These are phyloP conservation scores for Amphichorda felina DNA, from an alignment of 2,329 filamentous ascomycete genomes.

Conservation along the genomic window DNA sequence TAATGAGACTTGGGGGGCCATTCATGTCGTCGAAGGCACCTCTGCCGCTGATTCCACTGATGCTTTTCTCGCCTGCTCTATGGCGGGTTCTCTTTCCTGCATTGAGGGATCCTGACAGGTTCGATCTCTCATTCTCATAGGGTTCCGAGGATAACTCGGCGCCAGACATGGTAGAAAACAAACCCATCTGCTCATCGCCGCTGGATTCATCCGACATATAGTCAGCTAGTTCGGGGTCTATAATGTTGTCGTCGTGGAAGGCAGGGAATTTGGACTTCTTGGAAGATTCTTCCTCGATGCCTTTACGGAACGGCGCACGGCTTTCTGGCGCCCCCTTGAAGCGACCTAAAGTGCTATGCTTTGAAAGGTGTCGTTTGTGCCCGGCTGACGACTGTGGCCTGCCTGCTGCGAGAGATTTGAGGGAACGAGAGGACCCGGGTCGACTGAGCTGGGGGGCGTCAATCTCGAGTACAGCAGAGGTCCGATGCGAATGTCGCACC, in stretches of 20 bases:
- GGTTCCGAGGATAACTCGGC: constrained; percentile 51
- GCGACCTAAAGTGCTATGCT: constrained; percentile 69
- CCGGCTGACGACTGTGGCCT: constrained; percentile 62
- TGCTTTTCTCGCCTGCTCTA: constrained; percentile 64
- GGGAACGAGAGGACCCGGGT: constrained; percentile 86
- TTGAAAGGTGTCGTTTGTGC: constrained; percentile 80
- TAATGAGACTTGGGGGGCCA: constrained; percentile 42
- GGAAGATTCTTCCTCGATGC: constrained; percentile 51
- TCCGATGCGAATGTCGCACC: constrained; percentile 59
- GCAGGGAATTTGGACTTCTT: constrained; percentile 63
- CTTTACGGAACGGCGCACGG: constrained; percentile 75
- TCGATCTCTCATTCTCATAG: constrained; percentile 62
- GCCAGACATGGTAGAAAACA: constrained; percentile 65
- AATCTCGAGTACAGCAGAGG: constrained; percentile 83
- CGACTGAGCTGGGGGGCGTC: constrained; percentile 71
- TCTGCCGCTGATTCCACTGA: constrained; percentile 58
- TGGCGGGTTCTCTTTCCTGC: constrained; percentile 64
- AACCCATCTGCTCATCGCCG: constrained; percentile 81
- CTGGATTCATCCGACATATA: constrained; percentile 96
- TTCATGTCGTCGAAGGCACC: constrained; percentile 52
- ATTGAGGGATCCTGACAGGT: constrained; percentile 60
- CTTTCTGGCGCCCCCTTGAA: constrained; percentile 66
- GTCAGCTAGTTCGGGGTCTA: constrained; percentile 87
- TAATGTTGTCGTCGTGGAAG: constrained; percentile 98
- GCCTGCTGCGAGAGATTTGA: constrained; percentile 59